Evolutionary conservation across 2,329 filamentous ascomycete genomes (phyloP).

Genomic region (Aspergillus oerlinghausenensis): DNA sequence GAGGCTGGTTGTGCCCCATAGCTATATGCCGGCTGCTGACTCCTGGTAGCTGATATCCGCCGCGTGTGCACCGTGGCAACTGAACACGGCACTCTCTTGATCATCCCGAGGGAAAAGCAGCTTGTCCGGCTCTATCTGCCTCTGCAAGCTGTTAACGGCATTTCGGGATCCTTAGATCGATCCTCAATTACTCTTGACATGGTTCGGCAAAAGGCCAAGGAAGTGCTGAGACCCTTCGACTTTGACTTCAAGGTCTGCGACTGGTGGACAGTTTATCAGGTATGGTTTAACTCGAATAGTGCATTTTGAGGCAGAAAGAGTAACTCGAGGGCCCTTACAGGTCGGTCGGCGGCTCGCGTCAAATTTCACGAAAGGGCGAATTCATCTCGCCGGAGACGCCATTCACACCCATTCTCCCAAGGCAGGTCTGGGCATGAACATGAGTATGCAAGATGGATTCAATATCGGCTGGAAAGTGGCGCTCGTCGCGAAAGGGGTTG

Average conservation of each 20-base stretch:
- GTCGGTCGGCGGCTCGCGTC: slow-evolving; percentile 8
- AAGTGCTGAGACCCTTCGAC: slow-evolving; percentile 3
- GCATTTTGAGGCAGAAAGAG: background rate
- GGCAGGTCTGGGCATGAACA: slow-evolving; percentile 9
- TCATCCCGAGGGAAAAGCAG: slow-evolving; percentile 56
- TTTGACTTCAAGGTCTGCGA: slow-evolving; percentile 9
- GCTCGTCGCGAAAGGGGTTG: slow-evolving; percentile 40
- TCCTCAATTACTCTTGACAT: slow-evolving; percentile 6
- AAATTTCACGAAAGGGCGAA: slow-evolving; percentile 6
- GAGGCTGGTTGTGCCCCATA: background rate
- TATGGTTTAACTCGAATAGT: background rate
- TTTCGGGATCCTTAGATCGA: slow-evolving; percentile 1
- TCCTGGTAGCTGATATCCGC: slow-evolving; percentile 47
- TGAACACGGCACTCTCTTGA: slow-evolving; percentile 57
- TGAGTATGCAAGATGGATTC: slow-evolving; percentile 47
- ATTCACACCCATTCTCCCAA: slow-evolving; percentile 11
- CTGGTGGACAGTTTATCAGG: slow-evolving; percentile 12
- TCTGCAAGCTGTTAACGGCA: slow-evolving; percentile 2
- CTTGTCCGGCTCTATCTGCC: slow-evolving; percentile 8
- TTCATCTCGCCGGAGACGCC: slow-evolving; percentile 8
- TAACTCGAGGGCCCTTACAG: background rate
- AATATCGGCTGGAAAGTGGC: slow-evolving; percentile 55
- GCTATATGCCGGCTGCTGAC: slow-evolving; percentile 4
- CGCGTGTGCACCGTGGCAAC: slow-evolving; percentile 47
- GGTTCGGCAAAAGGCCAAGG: slow-evolving; percentile 3